Evolutionary conservation across 2,329 filamentous ascomycete species (phyloP), one percentile per base, ranked within the genome.

Genomic region (Hortaea werneckii): DNA sequence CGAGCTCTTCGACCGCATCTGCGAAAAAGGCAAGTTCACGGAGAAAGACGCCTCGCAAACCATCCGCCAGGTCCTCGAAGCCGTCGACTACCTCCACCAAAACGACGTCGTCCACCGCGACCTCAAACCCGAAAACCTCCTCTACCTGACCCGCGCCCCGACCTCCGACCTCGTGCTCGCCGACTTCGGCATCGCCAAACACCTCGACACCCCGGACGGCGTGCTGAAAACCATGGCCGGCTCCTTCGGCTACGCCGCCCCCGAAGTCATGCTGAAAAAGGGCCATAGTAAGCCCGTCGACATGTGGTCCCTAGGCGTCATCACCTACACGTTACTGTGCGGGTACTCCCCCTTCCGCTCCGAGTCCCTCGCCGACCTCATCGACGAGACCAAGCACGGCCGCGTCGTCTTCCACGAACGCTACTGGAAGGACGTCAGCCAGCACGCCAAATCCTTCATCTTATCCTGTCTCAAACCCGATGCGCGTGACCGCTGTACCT

Each of bases 271-370:
- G 92, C 76, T 95, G 54, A 95, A 95, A 75, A 82, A 87, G 62
- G 92, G 92, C 13, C 94, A 98, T 65, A 92, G 92, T 64, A 98
- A 96, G 69, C 87, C 92, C 4, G 92, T 96, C 30, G 92, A 98
- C 64, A 95, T 98, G 87, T 98, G 92, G 92, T 96, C 92, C 3
- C 78, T 98, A 69, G 92, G 92, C 51, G 92, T 98, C 60, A 98
- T 98, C 61, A 96, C 92, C 37, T 98, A 98, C 70, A 98, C 92
- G 11, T 76, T 98, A 28, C 84, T 98, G 43, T 98, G 94, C 65
- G 92, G 92, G 56, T 98, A 98, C 73, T 95, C 90, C 39, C 92
- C 92, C 13, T 98, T 98, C 78, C 83, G 92, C 56, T 92, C 88
- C 51, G 92, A 98, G 72, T 95, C 86, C 60, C 75, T 98, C 41